A percentile compares a stretch with the other conserved stretches of the same genome.
Conservation (phyloP, 768 basidiomycete genomes). For the Boletus bicolor region DNA sequence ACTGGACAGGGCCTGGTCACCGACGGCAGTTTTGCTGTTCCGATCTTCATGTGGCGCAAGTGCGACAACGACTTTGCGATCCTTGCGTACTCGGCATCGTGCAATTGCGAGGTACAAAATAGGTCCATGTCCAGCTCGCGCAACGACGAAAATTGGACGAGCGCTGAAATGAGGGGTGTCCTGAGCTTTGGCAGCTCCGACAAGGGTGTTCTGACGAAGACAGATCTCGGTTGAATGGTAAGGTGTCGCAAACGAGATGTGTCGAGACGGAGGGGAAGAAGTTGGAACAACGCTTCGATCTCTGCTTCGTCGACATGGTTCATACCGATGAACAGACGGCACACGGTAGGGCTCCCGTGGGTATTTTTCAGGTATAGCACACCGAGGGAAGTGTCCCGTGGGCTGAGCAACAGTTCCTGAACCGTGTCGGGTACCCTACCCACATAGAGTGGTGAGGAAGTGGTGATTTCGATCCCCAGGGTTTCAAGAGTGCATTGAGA, state of each 20-base stretch:
- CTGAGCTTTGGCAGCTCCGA: neutral
- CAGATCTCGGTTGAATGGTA: neutral
- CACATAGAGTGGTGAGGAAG: neutral
- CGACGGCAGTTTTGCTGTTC: neutral
- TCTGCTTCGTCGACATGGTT: neutral
- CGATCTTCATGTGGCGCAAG: neutral
- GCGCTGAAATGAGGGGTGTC: neutral
- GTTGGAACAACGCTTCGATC: neutral
- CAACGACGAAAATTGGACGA: neutral
- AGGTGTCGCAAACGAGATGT: neutral
- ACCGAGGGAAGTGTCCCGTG: neutral
- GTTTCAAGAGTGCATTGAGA: neutral
- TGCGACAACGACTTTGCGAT: neutral
- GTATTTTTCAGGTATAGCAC: neutral
- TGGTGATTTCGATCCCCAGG: neutral
- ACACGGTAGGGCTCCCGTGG: neutral
- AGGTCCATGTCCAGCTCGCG: neutral
- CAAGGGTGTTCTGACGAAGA: neutral
- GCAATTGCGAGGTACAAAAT: neutral
- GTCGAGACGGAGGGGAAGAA: neutral
- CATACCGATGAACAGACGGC: neutral
- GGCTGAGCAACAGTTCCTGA: neutral
- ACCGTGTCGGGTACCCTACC: neutral
- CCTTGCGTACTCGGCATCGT: neutral
- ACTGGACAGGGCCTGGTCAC: neutral